Evolutionary conservation across 345 rosid genomes (phyloP).

Genomic region (Citropsis articulata): DNA sequence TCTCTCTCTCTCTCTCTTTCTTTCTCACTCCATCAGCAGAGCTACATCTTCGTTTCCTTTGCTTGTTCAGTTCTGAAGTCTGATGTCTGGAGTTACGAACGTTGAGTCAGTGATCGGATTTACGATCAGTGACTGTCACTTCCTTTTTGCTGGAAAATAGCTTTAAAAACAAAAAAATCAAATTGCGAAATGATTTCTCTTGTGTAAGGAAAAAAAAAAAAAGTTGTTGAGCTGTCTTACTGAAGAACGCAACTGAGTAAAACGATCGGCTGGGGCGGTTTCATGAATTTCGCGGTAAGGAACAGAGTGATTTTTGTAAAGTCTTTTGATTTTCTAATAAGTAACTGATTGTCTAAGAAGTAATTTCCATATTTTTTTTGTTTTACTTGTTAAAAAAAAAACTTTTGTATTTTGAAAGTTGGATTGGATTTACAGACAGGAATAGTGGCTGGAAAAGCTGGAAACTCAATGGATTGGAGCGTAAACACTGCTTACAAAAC

Average conservation of each 20-base stretch:
- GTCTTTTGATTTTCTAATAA: not conserved
- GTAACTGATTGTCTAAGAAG: not conserved
- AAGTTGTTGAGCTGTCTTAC: too few species aligned
- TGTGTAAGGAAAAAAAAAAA: too few species aligned
- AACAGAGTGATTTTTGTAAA: not conserved
- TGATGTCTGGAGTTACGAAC: not conserved
- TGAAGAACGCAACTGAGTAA: too few species aligned
- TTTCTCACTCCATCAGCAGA: not conserved
- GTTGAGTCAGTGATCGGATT: not conserved
- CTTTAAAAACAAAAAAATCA: not conserved
- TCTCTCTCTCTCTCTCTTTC: too few species aligned
- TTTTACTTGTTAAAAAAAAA: too few species aligned
- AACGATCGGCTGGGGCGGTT: not conserved
- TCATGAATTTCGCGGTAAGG: slow-evolving; percentile 25
- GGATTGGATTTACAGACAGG: slow-evolving; percentile 16
- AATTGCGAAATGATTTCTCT: too few species aligned
- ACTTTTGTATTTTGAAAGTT: not conserved
- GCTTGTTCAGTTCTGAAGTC: not conserved
- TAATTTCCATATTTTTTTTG: too few species aligned
- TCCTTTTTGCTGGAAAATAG: not conserved
- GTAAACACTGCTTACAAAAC: slow-evolving; percentile 72
- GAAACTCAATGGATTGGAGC: slow-evolving; percentile 74
- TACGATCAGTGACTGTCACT: slow-evolving; percentile 4
- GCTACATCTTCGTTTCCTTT: too few species aligned
- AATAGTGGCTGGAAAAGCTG: slow-evolving; percentile 28